These are phyloP conservation scores for Thelonectria blattea DNA, from an alignment of 2,329 filamentous ascomycete species.

Conservation along the genomic window DNA sequence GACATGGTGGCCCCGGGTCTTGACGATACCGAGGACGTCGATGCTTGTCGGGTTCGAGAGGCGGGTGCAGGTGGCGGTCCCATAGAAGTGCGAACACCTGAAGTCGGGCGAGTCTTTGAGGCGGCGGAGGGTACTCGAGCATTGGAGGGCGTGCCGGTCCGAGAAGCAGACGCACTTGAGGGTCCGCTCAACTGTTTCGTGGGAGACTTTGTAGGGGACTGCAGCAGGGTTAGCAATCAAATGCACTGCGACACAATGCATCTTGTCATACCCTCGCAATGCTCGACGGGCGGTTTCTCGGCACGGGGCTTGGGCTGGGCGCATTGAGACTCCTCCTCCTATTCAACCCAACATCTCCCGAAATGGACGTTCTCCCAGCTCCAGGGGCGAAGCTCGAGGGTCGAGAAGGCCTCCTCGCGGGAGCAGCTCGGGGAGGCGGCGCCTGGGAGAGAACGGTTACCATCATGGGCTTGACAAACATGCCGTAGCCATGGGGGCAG, in stretches of 20 bases:
- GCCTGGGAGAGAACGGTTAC: slow-evolving; percentile 64
- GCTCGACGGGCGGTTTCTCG: slow-evolving; percentile 63
- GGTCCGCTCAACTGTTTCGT: slow-evolving; percentile 71
- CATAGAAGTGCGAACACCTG: slow-evolving; percentile 69
- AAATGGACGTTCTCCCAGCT: slow-evolving; percentile 48
- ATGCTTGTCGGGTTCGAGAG: slow-evolving; percentile 52
- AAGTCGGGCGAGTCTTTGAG: slow-evolving; percentile 60
- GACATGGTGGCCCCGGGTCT: slow-evolving; percentile 42
- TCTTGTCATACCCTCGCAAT: slow-evolving; percentile 57
- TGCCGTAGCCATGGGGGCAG: slow-evolving; percentile 75
- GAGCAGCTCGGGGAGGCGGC: slow-evolving; percentile 45
- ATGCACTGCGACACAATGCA: neutral
- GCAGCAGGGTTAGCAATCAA: slow-evolving; percentile 27
- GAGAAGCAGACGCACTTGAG: slow-evolving; percentile 64
- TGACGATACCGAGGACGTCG: slow-evolving; percentile 49
- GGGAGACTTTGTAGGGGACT: slow-evolving; percentile 82
- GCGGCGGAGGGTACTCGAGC: slow-evolving; percentile 52
- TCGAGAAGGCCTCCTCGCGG: slow-evolving; percentile 49
- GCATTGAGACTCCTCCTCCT: slow-evolving; percentile 75
- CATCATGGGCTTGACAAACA: slow-evolving; percentile 82
- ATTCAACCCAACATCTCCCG: slow-evolving; percentile 58
- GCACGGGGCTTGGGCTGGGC: slow-evolving; percentile 73
- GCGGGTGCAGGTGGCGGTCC: slow-evolving; percentile 64
- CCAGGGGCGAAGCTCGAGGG: slow-evolving; percentile 57
- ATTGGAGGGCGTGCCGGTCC: slow-evolving; percentile 70